Percentiles rank a stretch among this genome's conserved stretches.
Evolutionary conservation across 257 asterid genomes (phyloP).

Genomic region (Penstemon eatonii): DNA sequence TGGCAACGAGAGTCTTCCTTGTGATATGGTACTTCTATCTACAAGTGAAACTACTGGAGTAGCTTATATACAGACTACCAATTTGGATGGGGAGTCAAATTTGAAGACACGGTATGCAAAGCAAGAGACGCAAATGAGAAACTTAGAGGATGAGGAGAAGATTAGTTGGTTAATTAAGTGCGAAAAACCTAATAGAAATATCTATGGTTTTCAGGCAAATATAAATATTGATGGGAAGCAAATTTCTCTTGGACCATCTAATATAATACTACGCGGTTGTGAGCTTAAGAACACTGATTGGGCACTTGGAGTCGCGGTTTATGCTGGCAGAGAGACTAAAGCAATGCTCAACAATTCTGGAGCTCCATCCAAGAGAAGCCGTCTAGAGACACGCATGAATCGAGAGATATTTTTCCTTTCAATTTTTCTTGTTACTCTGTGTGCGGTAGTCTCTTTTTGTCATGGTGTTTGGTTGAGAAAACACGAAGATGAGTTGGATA

Average conservation of each 20-base stretch:
- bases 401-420: conserved; percentile 78
- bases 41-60: conserved; percentile 92
- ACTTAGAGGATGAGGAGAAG: conserved; percentile 35
- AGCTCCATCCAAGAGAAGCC: conserved; percentile 93
- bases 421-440: conserved; percentile 60
- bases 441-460: conserved; percentile 57
- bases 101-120: conserved; percentile 92
- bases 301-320: conserved; percentile 86
- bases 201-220: conserved; percentile 87
- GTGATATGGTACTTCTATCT: conserved; percentile 92
- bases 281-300: conserved; percentile 93
- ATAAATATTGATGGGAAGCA: conserved; percentile 87
- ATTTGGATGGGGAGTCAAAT: conserved; percentile 97
- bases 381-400: conserved; percentile 90
- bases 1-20: conserved; percentile 76
- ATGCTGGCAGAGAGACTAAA: conserved; percentile 91
- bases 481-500: conserved; percentile 63
- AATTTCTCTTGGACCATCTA: conserved; percentile 92
- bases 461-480: conserved; percentile 88
- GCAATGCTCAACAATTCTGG: conserved; percentile 98
- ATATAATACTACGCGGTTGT: conserved; percentile 91
- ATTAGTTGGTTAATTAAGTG: conserved; percentile 76
- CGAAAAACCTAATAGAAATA: conserved; percentile 93
- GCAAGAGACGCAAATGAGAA: conserved; percentile 84
- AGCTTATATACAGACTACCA: conserved; percentile 83